Conservation (phyloP, 2,329 filamentous ascomycete genomes). For the Xylaria sp. region DNA sequence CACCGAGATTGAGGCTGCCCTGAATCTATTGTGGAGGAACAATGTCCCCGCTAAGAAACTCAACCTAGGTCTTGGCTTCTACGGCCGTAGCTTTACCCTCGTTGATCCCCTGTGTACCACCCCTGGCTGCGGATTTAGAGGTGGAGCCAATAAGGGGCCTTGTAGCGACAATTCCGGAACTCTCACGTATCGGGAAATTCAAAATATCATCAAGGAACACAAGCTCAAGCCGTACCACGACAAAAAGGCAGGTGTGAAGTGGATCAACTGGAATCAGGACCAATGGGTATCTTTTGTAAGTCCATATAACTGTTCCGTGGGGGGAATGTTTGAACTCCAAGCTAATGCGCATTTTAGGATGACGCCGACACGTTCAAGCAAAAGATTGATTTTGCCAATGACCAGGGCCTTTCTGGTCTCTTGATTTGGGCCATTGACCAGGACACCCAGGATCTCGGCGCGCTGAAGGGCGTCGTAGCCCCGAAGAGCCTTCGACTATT, state of each 20-base stretch:
- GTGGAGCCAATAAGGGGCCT: neutral
- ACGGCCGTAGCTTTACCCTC: neutral
- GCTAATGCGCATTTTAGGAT: too few species aligned
- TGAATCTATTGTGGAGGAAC: neutral
- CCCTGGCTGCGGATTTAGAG: neutral
- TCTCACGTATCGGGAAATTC: conserved; percentile 30
- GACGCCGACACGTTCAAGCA: too few species aligned
- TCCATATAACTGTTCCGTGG: too few species aligned
- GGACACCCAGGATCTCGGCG: neutral
- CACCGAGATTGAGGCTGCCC: neutral
- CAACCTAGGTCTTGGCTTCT: neutral
- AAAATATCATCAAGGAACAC: conserved; percentile 33
- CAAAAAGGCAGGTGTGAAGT: conserved; percentile 27
- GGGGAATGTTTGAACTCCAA: too few species aligned
- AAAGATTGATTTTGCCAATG: conserved; percentile 44
- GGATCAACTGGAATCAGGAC: conserved; percentile 40
- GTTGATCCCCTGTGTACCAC: neutral
- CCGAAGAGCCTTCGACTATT: neutral
- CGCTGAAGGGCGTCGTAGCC: neutral
- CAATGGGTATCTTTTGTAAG: conserved; percentile 53
- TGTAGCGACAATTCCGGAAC: neutral
- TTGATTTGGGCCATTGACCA: conserved; percentile 42
- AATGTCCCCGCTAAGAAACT: neutral
- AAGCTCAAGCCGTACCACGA: conserved; percentile 35
- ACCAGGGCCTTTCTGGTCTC: conserved; percentile 39